phyloP scores from a whole-genome alignment of 2,329 filamentous ascomycete genomes.

The Didymella pinodella region DNA sequence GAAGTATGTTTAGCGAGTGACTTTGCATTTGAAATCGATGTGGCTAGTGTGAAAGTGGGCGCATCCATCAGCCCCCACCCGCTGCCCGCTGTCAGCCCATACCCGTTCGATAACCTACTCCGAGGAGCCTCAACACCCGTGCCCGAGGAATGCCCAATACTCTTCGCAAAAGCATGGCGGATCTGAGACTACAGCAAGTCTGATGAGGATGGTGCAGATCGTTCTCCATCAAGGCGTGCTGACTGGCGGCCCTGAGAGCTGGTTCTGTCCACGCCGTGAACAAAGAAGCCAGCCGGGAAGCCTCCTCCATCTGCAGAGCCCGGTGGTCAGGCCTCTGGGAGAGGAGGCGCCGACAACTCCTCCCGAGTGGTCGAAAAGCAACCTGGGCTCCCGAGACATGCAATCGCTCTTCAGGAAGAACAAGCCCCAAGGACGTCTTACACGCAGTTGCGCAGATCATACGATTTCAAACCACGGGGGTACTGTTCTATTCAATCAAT shows the following conservation, averaged over 20 bases:
- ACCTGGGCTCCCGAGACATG: not conserved
- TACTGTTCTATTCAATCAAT: not conserved
- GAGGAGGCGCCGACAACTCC: not conserved
- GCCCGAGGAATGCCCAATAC: not conserved
- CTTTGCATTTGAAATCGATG: not conserved
- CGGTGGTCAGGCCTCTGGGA: not conserved
- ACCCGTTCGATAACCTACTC: not conserved
- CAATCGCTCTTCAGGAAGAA: constrained; percentile 1
- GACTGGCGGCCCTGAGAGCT: not conserved
- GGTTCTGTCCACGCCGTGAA: not conserved
- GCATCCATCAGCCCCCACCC: not conserved
- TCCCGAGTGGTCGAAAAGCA: not conserved
- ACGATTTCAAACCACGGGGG: not conserved
- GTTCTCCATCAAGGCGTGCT: not conserved
- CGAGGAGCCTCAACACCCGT: not conserved
- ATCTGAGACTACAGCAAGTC: not conserved
- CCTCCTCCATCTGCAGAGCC: not conserved
- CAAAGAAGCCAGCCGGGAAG: not conserved
- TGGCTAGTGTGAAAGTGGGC: not conserved
- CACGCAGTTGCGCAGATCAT: not conserved
- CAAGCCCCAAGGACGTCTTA: not conserved
- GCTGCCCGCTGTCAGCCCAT: constrained; percentile 8
- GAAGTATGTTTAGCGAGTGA: not conserved
- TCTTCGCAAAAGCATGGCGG: not conserved
- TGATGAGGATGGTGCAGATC: not conserved